Conservation (phyloP, 1,139 yeast genomes). For the Debaryomyces psychrophilus region DNA sequence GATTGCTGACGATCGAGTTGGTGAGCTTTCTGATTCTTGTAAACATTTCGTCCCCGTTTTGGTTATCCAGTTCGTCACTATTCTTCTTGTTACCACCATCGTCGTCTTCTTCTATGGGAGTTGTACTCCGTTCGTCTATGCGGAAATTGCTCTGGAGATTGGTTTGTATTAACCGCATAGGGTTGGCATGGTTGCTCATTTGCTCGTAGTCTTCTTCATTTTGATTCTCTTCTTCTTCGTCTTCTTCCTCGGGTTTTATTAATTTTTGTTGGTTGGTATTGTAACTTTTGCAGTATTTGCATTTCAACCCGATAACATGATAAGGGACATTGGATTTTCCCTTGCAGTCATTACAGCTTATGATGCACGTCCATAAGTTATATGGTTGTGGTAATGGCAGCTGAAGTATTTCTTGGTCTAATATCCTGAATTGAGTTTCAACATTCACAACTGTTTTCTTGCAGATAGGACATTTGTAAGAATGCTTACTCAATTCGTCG, state of each 20-base stretch:
- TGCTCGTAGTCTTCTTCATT: slow-evolving; percentile 11
- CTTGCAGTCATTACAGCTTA: slow-evolving; percentile 87
- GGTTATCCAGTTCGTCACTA: slow-evolving; percentile 23
- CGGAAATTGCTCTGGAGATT: slow-evolving; percentile 43
- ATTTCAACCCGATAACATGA: slow-evolving; percentile 84
- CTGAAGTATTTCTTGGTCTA: slow-evolving; percentile 78
- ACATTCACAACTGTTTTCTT: slow-evolving; percentile 81
- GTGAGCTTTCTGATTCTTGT: slow-evolving; percentile 35
- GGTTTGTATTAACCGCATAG: slow-evolving; percentile 39
- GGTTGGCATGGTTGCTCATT: slow-evolving; percentile 15
- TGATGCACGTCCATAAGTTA: slow-evolving; percentile 71
- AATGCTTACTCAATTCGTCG: slow-evolving; percentile 74
- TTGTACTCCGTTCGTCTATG: slow-evolving; percentile 30
- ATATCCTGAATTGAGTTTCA: slow-evolving; percentile 83
- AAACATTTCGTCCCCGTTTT: slow-evolving; percentile 25
- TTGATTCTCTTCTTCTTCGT: slow-evolving; percentile 16
- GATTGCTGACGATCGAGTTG: slow-evolving; percentile 21
- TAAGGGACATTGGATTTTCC: slow-evolving; percentile 77
- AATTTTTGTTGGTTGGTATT: slow-evolving; percentile 76
- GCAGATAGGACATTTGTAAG: slow-evolving; percentile 90
- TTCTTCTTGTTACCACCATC: slow-evolving; percentile 23
- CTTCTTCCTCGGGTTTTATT: slow-evolving; percentile 57
- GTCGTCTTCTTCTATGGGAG: slow-evolving; percentile 22
- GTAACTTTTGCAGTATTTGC: slow-evolving; percentile 84
- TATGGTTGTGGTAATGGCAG: slow-evolving; percentile 84